Evolutionary conservation across 495 filamentous ascomycete species (phyloP), one percentile per base, ranked within the genome.

Genomic region (Jackrogersella minutella): DNA sequence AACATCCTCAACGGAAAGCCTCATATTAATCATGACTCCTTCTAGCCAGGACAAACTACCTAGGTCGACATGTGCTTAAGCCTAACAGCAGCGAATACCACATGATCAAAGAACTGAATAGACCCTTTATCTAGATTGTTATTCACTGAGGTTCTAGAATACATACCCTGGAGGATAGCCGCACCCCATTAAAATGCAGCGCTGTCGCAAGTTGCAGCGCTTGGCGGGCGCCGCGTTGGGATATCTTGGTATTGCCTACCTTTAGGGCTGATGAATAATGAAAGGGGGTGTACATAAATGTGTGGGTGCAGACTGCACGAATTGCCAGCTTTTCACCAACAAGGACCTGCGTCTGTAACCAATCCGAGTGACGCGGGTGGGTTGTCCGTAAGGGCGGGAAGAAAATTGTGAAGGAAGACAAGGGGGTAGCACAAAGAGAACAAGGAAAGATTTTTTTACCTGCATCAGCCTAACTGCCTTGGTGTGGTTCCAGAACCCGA

Each of bases 221-320:
- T 58, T 69, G 50, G 66, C 50, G 7, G 50, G 52, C 30, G 34
- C 36, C 43, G 22, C 16, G 37, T 57, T 70, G 28, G 41, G 22
- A 52, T 43, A 47, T 22, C 52, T 50, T 64, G 30, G 59, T 46
- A 19, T 47, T 58, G 34, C 60, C n/a, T 52, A 52, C 40, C 47
- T 26, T 65, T 73, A 57, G 60, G 62, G 62, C 69, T 67, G 66
- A 74, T 60, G 57, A 33, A 50, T 61, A 65, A 69, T 37, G 37
- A 49, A 22, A 46, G 17, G 21, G 50, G 52, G 56, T 58, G 59
- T n/a, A n/a, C n/a, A n/a, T n/a, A n/a, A n/a, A n/a, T n/a, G n/a
- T 19, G 65, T 63, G 40, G 46, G 22, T 41, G 37, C 52, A 69
- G 36, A 57, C 13, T 13, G 21, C 37, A n/a, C 46, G 13, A 9